Evolutionary conservation across 352 stramenopile genomes (phyloP).

Genomic region (Phytopythium chamaehyphon): DNA sequence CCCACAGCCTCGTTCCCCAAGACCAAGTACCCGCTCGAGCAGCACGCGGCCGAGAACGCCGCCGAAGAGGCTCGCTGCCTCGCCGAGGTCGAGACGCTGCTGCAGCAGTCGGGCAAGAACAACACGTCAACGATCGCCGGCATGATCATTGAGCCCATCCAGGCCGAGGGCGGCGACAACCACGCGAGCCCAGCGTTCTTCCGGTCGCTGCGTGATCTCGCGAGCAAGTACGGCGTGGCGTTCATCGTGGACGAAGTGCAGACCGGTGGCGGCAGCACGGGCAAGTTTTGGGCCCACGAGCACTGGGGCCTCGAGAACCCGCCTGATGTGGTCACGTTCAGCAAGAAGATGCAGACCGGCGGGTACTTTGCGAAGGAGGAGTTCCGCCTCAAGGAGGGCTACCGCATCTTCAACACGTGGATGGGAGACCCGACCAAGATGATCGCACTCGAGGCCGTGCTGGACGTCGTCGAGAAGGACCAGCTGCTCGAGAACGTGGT

Average conservation of each 20-base stretch:
- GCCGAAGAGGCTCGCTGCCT: slow-evolving; percentile 69
- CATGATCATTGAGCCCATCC: slow-evolving; percentile 81
- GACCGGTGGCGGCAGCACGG: slow-evolving; percentile 74
- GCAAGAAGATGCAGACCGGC: slow-evolving; percentile 83
- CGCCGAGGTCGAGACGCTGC: slow-evolving; percentile 50
- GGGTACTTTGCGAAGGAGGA: slow-evolving; percentile 79
- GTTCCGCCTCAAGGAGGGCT: slow-evolving; percentile 64
- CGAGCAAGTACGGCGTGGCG: slow-evolving; percentile 52
- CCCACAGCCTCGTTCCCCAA: slow-evolving; percentile 73
- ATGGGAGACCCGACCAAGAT: slow-evolving; percentile 86
- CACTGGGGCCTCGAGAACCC: slow-evolving; percentile 76
- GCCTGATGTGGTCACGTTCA: slow-evolving; percentile 82
- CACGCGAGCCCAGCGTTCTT: slow-evolving; percentile 75
- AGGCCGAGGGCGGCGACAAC: slow-evolving; percentile 79
- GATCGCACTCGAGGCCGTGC: slow-evolving; percentile 72
- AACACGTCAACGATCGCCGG: slow-evolving; percentile 49
- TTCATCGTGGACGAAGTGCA: slow-evolving; percentile 88
- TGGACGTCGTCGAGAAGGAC: slow-evolving; percentile 59
- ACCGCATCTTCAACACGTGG: slow-evolving; percentile 88
- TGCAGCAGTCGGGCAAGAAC: slow-evolving; percentile 30
- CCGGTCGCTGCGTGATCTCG: slow-evolving; percentile 45
- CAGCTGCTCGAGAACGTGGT: slow-evolving; percentile 67
- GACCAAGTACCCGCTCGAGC: slow-evolving; percentile 61
- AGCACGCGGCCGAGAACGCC: slow-evolving; percentile 52
- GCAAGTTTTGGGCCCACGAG: slow-evolving; percentile 84